These are phyloP conservation scores for Pseudoscleropodium purum DNA, from an alignment of 225 moss, liverwort and hornwort species.

Conservation along the genomic window DNA sequence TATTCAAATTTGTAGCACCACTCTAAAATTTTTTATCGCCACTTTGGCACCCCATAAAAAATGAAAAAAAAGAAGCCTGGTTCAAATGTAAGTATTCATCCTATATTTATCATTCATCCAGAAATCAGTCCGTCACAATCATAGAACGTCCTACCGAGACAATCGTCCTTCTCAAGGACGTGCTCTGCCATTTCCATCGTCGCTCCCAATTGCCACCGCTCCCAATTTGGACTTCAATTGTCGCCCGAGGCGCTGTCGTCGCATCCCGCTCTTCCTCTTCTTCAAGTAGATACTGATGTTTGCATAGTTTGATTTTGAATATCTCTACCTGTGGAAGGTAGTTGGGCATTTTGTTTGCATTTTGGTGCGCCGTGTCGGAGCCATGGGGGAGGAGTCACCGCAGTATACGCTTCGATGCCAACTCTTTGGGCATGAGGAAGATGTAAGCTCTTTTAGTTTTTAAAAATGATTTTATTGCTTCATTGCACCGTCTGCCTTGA, in stretches of 20 bases:
- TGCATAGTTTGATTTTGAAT: neutral
- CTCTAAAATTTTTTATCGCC: too few species aligned
- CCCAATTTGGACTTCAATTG: neutral
- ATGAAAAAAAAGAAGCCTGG: too few species aligned
- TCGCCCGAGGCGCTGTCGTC: neutral
- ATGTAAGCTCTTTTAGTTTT: slow-evolving; percentile 37
- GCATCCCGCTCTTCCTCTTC: neutral
- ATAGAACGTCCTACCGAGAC: neutral
- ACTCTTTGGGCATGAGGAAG: slow-evolving; percentile 91
- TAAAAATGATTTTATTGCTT: neutral
- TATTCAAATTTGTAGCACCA: too few species aligned
- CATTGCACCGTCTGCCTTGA: neutral
- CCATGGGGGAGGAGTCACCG: slow-evolving; percentile 65
- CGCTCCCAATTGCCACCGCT: neutral
- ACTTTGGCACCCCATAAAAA: too few species aligned
- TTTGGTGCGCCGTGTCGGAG: neutral
- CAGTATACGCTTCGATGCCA: slow-evolving; percentile 84
- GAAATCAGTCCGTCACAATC: neutral
- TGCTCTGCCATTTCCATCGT: neutral
- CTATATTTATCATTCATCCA: neutral
- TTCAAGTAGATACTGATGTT: neutral
- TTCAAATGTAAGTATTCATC: neutral
- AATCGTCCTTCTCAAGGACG: neutral
- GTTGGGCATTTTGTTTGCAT: neutral
- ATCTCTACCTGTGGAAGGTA: neutral